phyloP scores from a whole-genome alignment of 129 eudicot genomes.

The Arctium lappa region DNA sequence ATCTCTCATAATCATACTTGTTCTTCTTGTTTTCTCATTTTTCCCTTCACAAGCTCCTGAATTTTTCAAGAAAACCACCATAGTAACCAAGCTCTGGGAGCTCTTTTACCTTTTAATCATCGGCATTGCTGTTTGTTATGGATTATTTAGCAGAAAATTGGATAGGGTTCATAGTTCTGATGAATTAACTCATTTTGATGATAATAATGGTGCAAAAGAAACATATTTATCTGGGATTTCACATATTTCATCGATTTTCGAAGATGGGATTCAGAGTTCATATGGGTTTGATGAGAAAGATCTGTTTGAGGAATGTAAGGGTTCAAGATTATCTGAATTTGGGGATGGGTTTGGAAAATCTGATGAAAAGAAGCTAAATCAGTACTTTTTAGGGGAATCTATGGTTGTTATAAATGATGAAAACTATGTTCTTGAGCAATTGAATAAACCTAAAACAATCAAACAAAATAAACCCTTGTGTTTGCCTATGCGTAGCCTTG shows the following conservation, averaged over 20 bases:
- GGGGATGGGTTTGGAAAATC: slow-evolving; percentile 28
- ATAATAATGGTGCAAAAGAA: slow-evolving; percentile 11
- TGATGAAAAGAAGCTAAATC: slow-evolving; percentile 26
- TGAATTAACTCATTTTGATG: slow-evolving; percentile 9
- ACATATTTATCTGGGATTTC: slow-evolving; percentile 48
- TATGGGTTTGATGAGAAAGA: slow-evolving; percentile 47
- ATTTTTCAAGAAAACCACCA: slow-evolving; percentile 34
- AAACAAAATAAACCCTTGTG: slow-evolving; percentile 43
- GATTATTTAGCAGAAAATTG: slow-evolving; percentile 55
- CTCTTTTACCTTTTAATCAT: slow-evolving; percentile 66
- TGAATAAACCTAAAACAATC: slow-evolving; percentile 4
- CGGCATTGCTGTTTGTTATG: slow-evolving; percentile 77
- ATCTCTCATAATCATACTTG: slow-evolving; percentile 41
- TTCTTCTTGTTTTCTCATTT: slow-evolving; percentile 49
- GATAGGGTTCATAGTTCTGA: slow-evolving; percentile 9
- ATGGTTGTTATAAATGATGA: slow-evolving; percentile 44
- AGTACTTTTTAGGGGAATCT: slow-evolving; percentile 34
- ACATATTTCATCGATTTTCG: slow-evolving; percentile 63
- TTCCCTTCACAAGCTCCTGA: slow-evolving; percentile 82
- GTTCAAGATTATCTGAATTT: slow-evolving; percentile 24
- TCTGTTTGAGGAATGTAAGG: slow-evolving; percentile 25
- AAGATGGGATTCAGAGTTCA: slow-evolving; percentile 49
- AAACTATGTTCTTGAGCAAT: slow-evolving; percentile 30
- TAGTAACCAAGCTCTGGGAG: slow-evolving; percentile 62
- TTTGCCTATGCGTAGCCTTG: slow-evolving; percentile 62